These are phyloP conservation scores for Oryza brachyantha DNA, from an alignment of 176 grass and related monocot genomes.

Conservation along the genomic window DNA sequence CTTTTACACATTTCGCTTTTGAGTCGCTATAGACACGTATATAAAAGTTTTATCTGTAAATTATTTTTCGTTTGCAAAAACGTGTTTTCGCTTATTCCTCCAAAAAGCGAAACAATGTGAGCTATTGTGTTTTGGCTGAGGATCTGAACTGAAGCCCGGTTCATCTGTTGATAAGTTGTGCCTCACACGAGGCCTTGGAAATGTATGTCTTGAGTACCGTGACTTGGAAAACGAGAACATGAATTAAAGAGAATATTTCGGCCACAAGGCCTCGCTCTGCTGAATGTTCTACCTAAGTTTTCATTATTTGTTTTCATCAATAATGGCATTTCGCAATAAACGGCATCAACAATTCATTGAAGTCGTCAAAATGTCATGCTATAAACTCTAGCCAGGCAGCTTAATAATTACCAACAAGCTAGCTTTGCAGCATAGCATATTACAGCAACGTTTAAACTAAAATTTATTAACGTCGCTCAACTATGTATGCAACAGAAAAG, in stretches of 20 bases:
- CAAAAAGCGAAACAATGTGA: too few species aligned
- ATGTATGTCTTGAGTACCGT: background rate
- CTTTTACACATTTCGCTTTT: too few species aligned
- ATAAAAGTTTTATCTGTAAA: too few species aligned
- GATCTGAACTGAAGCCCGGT: background rate
- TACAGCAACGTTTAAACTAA: slow-evolving; percentile 13
- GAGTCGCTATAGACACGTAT: too few species aligned
- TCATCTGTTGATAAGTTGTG: background rate
- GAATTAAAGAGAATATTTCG: background rate
- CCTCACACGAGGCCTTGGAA: background rate
- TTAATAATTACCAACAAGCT: background rate
- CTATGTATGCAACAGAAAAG: background rate
- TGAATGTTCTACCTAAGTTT: background rate
- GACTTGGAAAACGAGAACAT: background rate
- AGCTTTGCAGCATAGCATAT: background rate
- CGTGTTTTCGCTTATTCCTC: too few species aligned
- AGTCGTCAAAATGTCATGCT: background rate
- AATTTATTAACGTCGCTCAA: slow-evolving; percentile 16
- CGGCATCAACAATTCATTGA: background rate
- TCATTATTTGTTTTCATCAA: too few species aligned
- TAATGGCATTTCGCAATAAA: background rate
- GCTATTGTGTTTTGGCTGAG: background rate
- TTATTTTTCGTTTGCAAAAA: too few species aligned
- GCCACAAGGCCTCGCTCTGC: background rate
- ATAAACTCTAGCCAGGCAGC: background rate